Base-by-base conservation (phyloP, 495 filamentous ascomycete genomes). In the Penicillium alfredii region DNA sequence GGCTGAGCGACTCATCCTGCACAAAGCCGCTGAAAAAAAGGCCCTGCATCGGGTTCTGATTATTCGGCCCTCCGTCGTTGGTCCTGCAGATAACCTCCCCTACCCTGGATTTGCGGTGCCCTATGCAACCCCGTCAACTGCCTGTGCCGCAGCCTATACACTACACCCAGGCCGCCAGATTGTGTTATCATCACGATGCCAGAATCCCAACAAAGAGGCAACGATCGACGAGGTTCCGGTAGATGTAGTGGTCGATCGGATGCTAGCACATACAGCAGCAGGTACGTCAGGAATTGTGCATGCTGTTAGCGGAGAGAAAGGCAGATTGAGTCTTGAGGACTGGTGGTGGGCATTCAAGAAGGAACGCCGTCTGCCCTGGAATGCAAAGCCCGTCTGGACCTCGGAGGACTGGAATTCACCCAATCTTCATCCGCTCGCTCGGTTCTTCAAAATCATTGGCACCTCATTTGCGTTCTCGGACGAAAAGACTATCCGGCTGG, bases 191-290 rank as follows among this genome's bases (percentile, higher is more conserved):
- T 44, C 53, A 0, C 30, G 48, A 18, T 47, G 33, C 17, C 11
- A 45, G 13, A 32, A 58, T 6, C 59, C 59, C 2, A 36, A 51
- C 1, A n/a, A 36, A 23, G 45, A 63, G 7, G 41, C 45, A 2
- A 56, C 49, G 1, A 47, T 53, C 15, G 60, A 64, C 19, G 58
- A 61, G 28, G 55, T 64, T 6, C 58, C 58, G 2, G 51, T 64
- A 8, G 60, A 64, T 29, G 51, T 61, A 0, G 60, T 61, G 0
- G 58, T 45, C 1, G 58, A 61, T 24, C 36, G 55, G 13, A 30
- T 51, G 0, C 37, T 61, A 1, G 40, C 47, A 3, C 60, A 64
- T 38, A 35, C 51, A 4, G 56, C 53, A 2, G 3, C 35, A 0
- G 45, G 49, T 0, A 53, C 50, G 1, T 46, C 17, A 16, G 55